Evolutionary conservation across 2,329 filamentous ascomycete species (phyloP).

Genomic region (Leptosphaerulina australis): DNA sequence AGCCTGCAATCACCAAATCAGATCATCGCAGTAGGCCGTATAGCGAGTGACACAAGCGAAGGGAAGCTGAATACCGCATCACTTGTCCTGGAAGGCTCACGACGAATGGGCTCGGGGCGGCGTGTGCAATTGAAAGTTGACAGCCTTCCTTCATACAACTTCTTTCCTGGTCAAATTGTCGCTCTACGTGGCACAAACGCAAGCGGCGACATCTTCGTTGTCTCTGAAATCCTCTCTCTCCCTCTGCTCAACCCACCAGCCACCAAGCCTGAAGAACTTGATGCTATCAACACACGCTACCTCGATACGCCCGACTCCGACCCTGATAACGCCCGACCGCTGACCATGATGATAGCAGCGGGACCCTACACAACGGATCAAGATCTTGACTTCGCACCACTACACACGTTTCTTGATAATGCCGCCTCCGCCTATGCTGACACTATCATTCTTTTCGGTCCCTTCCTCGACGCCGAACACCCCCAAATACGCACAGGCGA

Average conservation of each 20-base stretch:
- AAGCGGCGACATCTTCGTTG: constrained; percentile 80
- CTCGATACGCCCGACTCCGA: constrained; percentile 65
- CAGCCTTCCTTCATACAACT: constrained; percentile 71
- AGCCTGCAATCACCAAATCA: constrained; percentile 83
- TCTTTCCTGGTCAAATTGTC: constrained; percentile 95
- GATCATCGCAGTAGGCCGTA: constrained; percentile 87
- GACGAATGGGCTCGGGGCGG: constrained; percentile 80
- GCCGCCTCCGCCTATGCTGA: constrained; percentile 79
- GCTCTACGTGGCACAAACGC: constrained; percentile 86
- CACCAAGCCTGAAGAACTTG: constrained; percentile 68
- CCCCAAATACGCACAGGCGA: constrained; percentile 73
- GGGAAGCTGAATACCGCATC: constrained; percentile 86
- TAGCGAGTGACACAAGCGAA: constrained; percentile 85
- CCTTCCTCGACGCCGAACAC: constrained; percentile 91
- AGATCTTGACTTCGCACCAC: constrained; percentile 86
- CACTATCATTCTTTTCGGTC: constrained; percentile 78
- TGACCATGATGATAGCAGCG: constrained; percentile 78
- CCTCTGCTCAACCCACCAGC: constrained; percentile 78
- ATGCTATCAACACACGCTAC: constrained; percentile 71
- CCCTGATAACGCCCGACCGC: constrained; percentile 61
- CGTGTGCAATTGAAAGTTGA: constrained; percentile 81
- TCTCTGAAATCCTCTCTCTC: constrained; percentile 74
- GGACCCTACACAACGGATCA: constrained; percentile 93
- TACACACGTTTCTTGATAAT: constrained; percentile 79
- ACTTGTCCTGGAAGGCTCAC: constrained; percentile 84